Evolutionary conservation across 2,329 filamentous ascomycete species (phyloP).

Genomic region (Thermothelomyces thermophilus): DNA sequence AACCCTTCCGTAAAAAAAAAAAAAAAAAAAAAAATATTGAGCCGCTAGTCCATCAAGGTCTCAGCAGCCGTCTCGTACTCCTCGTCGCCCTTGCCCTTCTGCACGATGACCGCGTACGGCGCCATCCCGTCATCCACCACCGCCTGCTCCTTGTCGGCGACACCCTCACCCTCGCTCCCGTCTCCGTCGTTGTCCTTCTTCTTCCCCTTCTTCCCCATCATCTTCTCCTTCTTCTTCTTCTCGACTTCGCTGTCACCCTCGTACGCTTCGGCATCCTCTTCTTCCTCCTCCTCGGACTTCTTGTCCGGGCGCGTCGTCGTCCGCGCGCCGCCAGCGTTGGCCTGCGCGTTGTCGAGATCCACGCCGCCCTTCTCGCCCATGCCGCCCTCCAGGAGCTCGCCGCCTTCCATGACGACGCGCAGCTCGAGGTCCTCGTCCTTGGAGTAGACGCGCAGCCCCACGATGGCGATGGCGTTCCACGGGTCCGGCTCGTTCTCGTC

Average conservation of each 20-base stretch:
- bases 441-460: conserved; percentile 55
- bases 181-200: conserved; percentile 13
- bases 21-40: not conserved
- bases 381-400: conserved; percentile 45
- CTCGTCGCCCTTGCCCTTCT: conserved; percentile 27
- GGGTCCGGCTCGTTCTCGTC: conserved; percentile 50
- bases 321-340: conserved; percentile 46
- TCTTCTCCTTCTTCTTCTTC: conserved; percentile 24
- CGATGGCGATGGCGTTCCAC: conserved; percentile 58
- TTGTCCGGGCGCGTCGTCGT: conserved; percentile 22
- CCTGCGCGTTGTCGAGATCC: conserved; percentile 51
- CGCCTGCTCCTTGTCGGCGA: conserved; percentile 7
- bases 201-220: conserved; percentile 16
- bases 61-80: conserved; percentile 28
- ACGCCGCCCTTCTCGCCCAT: conserved; percentile 51
- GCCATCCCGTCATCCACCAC: conserved; percentile 20
- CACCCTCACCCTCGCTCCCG: conserved; percentile 10
- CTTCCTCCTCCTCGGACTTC: conserved; percentile 24
- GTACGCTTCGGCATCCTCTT: conserved; percentile 25
- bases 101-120: conserved; percentile 23
- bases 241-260: conserved; percentile 30
- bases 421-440: conserved; percentile 48
- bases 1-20: not conserved
- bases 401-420: conserved; percentile 51
- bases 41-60: conserved; percentile 13